Evolutionary conservation across 2,329 filamentous ascomycete genomes (phyloP), one percentile per base, ranked within the genome.

Genomic region (Paecilomyces variotii): DNA sequence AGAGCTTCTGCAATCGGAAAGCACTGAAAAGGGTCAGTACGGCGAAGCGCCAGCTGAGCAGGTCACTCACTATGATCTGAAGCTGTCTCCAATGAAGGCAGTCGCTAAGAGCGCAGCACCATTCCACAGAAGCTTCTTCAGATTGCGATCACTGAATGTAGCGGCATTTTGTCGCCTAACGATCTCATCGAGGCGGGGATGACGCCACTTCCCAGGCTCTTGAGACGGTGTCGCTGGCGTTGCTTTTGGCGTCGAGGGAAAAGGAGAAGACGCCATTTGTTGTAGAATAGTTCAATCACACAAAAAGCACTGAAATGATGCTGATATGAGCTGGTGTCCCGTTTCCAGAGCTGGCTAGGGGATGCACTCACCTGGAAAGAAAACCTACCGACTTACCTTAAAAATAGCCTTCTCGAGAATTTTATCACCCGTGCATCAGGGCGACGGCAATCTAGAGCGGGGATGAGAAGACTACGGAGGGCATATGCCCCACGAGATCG

Each of bases 161-260:
- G 86, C 85, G 24, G 87, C 87, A 72, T 90, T 87, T 70, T 91
- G 89, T 56, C 94, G 86, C 62, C 84, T 83, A 14, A 89, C 86
- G 70, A 99, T 95, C 75, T 97, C 93, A 68, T 91, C 83, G 63
- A 97, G 82, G 62, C 88, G 86, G 34, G 94, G 94, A 73, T 99
- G 94, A 69, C 87, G 85, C 93, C 94, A 99, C 70, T 87, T 90
- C 57, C 93, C 92, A 5, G 90, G 78, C 6, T 76, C 78, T 19
- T 71, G 72, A 7, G 69, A 70, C 54, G 67, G 68, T 53, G 64
- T 56, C 55, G 65, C 60, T 14, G 65, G 61, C 53, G 71, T 65
- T 54, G 70, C 66, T 61, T 67, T 72, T 34, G 75, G 76, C 11
- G 72, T 80, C 70, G 70, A 81, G 61, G 63, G 82, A 68, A 64